Percentiles rank a stretch among this genome's conserved stretches.
Evolutionary conservation across 192 early-diverging fungal genomes (phyloP).

Genomic region (Rhizoclosmatium globosum): DNA sequence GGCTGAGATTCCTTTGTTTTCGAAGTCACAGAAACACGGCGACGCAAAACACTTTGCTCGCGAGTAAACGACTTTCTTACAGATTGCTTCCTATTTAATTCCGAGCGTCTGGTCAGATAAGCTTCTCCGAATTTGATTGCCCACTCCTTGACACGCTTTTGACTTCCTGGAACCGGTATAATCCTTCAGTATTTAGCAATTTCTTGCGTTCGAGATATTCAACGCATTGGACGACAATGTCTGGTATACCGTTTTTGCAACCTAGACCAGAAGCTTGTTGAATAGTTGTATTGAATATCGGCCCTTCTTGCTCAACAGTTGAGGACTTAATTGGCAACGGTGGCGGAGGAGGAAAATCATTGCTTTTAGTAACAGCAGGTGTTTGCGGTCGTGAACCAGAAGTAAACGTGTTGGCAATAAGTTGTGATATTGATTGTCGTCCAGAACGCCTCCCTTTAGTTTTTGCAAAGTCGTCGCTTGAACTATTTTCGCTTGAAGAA

Average conservation of each 20-base stretch:
- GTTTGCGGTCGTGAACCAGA: too few species aligned
- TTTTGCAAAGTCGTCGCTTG: too few species aligned
- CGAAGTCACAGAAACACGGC: too few species aligned
- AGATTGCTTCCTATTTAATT: not conserved
- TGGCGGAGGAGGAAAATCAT: not conserved
- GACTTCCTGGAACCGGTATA: conserved; percentile 35
- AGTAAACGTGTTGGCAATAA: too few species aligned
- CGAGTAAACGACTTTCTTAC: too few species aligned
- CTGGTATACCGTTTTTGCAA: conserved; percentile 34
- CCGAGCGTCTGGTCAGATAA: not conserved
- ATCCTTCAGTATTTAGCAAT: conserved; percentile 36
- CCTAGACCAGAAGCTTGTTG: not conserved
- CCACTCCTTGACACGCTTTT: conserved; percentile 39
- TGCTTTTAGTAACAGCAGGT: too few species aligned
- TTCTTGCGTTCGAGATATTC: conserved; percentile 1
- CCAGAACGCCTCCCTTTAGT: too few species aligned
- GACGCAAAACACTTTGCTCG: too few species aligned
- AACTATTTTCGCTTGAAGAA: too few species aligned
- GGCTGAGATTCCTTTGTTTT: too few species aligned
- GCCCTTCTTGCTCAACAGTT: conserved; percentile 6
- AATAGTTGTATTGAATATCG: conserved; percentile 23
- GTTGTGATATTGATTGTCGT: too few species aligned
- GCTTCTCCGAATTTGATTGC: conserved; percentile 20
- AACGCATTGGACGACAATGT: conserved; percentile 29
- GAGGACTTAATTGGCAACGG: not conserved